Percentiles rank a stretch among this genome's conserved stretches.
These are phyloP conservation scores for Phytopythium montanum DNA, from an alignment of 352 stramenopile genomes.

Conservation along the genomic window DNA sequence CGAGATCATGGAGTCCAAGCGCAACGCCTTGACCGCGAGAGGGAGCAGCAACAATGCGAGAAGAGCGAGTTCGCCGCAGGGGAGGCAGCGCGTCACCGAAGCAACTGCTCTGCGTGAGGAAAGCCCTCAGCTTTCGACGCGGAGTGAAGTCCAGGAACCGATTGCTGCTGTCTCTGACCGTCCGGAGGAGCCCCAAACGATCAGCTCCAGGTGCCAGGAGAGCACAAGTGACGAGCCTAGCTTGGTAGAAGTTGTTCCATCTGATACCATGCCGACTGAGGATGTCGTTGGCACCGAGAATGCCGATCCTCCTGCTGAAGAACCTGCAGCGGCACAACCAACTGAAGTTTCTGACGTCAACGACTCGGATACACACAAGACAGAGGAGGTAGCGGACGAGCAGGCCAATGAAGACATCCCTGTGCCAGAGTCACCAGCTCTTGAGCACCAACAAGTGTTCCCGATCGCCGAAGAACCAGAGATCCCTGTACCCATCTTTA, in stretches of 20 bases:
- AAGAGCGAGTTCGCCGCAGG: not conserved
- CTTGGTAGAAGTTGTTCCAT: not conserved
- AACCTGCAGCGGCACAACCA: not conserved
- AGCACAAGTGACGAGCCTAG: not conserved
- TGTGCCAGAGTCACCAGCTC: not conserved
- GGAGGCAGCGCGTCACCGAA: not conserved
- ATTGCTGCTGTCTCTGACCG: not conserved
- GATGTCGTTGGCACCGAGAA: not conserved
- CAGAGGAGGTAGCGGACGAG: not conserved
- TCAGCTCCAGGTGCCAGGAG: not conserved
- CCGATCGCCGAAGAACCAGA: not conserved
- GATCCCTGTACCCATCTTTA: not conserved
- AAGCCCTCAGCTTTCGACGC: not conserved
- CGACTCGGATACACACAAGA: not conserved
- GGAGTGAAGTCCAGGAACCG: not conserved
- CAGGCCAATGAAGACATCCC: not conserved
- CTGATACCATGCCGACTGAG: not conserved
- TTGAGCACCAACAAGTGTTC: not conserved
- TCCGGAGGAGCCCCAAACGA: not conserved
- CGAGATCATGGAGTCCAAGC: constrained; percentile 3
- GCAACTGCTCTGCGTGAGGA: not conserved
- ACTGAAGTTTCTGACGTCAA: not conserved
- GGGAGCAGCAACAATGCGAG: not conserved
- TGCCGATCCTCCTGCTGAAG: not conserved
- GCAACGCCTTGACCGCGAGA: not conserved